A percentile compares a stretch with the other conserved stretches of the same genome.
These are phyloP conservation scores for Sphagnum magellanicum DNA, from an alignment of 228 moss, liverwort and hornwort genomes.

Conservation along the genomic window DNA sequence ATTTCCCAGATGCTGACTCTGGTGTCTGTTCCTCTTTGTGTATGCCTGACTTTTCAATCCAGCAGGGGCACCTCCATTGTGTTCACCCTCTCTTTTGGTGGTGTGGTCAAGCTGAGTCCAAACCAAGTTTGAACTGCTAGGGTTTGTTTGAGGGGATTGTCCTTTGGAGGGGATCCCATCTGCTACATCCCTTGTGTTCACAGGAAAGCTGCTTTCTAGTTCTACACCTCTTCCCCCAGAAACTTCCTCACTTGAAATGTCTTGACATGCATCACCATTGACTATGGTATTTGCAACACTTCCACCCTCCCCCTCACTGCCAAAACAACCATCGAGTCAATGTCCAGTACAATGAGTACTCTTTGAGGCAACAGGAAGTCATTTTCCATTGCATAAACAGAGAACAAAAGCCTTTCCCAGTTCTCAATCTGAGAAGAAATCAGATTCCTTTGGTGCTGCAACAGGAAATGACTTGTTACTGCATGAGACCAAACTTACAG, in stretches of 20 bases:
- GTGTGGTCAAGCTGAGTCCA: conserved; percentile 20
- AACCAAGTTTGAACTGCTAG: conserved; percentile 1
- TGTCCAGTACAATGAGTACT: too few relatives aligned
- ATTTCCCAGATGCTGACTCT: conserved; percentile 59
- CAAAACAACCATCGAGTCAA: conserved; percentile 4
- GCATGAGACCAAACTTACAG: too few relatives aligned
- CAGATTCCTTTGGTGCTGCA: too few relatives aligned
- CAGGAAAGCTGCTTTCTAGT: conserved; percentile 6
- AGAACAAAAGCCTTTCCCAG: too few relatives aligned
- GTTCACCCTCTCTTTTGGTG: conserved; percentile 42
- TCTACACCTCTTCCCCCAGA: conserved; percentile 23
- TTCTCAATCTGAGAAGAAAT: too few relatives aligned
- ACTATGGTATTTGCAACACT: conserved; percentile 20
- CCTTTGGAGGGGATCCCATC: conserved; percentile 3
- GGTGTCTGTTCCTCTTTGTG: conserved; percentile 52
- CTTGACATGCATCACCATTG: conserved; percentile 33
- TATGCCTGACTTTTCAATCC: conserved; percentile 45
- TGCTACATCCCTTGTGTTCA: conserved; percentile 3
- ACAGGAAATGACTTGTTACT: too few relatives aligned
- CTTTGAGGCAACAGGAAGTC: too few relatives aligned
- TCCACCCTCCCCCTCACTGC: conserved; percentile 57
- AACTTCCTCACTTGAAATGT: conserved; percentile 20
- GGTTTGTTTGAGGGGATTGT: background rate
- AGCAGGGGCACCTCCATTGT: conserved; percentile 20
- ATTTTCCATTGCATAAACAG: too few relatives aligned